phyloP scores from a whole-genome alignment of 768 basidiomycete genomes.

The Kondoa malvinella region DNA sequence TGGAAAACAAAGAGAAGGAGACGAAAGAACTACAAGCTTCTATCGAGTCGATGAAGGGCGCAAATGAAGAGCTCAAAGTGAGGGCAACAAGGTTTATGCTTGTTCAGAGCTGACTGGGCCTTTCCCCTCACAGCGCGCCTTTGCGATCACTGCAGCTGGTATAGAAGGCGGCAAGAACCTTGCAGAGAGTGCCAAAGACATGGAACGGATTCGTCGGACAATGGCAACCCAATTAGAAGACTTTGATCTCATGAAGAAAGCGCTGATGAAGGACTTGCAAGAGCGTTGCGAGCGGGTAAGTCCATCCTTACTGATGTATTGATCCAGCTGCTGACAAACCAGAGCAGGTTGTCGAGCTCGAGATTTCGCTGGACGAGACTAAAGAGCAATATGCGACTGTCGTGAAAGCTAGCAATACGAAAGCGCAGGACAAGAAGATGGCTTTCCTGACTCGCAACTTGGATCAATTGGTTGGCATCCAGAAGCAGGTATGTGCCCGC shows the following conservation, averaged over 20 bases:
- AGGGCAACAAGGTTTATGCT: slow-evolving; percentile 16
- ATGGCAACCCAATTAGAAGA: slow-evolving; percentile 97
- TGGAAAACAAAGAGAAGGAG: slow-evolving; percentile 68
- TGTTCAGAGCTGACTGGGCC: slow-evolving; percentile 1
- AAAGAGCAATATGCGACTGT: slow-evolving; percentile 98
- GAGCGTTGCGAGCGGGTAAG: slow-evolving; percentile 95
- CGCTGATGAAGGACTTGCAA: slow-evolving; percentile 92
- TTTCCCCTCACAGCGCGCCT: slow-evolving; percentile 53
- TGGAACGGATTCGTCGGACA: slow-evolving; percentile 87
- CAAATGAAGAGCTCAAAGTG: slow-evolving; percentile 97
- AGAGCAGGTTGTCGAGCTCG: slow-evolving; percentile 85
- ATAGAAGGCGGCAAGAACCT: slow-evolving; percentile 94
- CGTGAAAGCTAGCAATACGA: slow-evolving; percentile 92
- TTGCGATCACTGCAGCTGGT: slow-evolving; percentile 89
- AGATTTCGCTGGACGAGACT: slow-evolving; percentile 95
- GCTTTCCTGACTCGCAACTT: slow-evolving; percentile 92
- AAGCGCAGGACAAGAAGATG: slow-evolving; percentile 99
- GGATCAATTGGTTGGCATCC: slow-evolving; percentile 82
- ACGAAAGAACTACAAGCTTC: slow-evolving; percentile 65
- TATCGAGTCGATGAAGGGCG: slow-evolving; percentile 80
- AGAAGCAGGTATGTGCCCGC: slow-evolving; percentile 61
- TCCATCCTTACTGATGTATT: not conserved
- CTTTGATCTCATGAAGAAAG: slow-evolving; percentile 97
- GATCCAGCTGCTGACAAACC: slow-evolving; percentile 20
- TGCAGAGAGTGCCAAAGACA: slow-evolving; percentile 89